Conservation (phyloP, 2,329 filamentous ascomycete genomes). For the Epichloe amarillans region DNA sequence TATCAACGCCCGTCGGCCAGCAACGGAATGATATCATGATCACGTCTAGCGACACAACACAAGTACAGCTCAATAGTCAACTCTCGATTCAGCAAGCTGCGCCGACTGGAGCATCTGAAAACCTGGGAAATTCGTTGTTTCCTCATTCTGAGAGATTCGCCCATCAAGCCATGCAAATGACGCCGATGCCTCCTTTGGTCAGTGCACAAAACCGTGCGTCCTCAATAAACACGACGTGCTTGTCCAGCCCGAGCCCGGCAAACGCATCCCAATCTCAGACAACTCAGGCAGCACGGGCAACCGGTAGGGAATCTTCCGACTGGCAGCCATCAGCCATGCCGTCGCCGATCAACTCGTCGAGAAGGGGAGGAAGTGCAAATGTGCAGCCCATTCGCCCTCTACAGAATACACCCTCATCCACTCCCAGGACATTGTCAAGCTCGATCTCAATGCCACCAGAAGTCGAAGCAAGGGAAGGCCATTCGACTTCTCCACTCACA, state of each 20-base stretch:
- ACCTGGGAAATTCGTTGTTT: neutral
- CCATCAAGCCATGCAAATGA: neutral
- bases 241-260: neutral
- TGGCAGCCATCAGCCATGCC: neutral
- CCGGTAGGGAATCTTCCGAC: neutral
- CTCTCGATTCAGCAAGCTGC: neutral
- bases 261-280: neutral
- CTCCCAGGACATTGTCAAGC: neutral
- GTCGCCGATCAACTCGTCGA: neutral
- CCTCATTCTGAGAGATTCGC: neutral
- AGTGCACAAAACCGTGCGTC: neutral
- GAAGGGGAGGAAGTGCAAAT: neutral
- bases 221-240: neutral
- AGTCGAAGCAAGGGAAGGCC: conserved; percentile 1
- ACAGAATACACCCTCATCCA: neutral
- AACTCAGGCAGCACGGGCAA: neutral
- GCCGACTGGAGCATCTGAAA: neutral
- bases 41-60: neutral
- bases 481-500: conserved; percentile 5
- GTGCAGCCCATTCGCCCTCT: no score
- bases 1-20: neutral
- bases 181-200: neutral
- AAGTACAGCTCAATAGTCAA: neutral
- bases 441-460: neutral
- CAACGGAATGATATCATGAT: neutral